phyloP scores from a whole-genome alignment of 2,329 filamentous ascomycete genomes.

The Diaporthe sp. region DNA sequence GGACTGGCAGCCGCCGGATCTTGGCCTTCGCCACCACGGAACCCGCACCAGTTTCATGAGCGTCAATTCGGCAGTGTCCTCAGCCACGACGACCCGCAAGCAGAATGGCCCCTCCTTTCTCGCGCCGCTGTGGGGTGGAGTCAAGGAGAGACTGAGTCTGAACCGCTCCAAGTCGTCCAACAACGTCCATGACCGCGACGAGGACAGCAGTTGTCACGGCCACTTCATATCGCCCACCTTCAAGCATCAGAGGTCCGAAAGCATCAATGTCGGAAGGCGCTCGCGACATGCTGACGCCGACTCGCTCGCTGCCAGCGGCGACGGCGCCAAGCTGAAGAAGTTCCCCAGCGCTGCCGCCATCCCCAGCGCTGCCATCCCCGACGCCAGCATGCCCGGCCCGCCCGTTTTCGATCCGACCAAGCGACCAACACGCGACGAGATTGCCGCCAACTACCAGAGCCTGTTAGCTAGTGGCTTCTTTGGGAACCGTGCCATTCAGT shows the following conservation, averaged over 20 bases:
- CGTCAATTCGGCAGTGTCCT: conserved; percentile 14
- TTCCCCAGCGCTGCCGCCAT: conserved; percentile 28
- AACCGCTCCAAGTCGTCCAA: conserved; percentile 45
- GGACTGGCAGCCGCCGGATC: conserved; percentile 41
- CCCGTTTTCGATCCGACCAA: conserved; percentile 42
- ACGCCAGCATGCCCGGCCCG: conserved; percentile 7
- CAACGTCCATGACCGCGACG: conserved; percentile 43
- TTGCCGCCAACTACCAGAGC: conserved; percentile 69
- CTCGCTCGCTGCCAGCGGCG: neutral
- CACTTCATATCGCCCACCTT: conserved; percentile 37
- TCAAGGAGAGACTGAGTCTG: conserved; percentile 49
- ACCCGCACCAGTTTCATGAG: conserved; percentile 36
- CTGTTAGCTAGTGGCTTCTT: conserved; percentile 72
- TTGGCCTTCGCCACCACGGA: conserved; percentile 15
- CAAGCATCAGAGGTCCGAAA: conserved; percentile 42
- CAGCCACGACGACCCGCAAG: conserved; percentile 19
- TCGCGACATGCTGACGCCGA: neutral
- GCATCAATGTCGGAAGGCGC: conserved; percentile 27
- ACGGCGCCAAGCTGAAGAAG: conserved; percentile 29
- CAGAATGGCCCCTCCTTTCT: conserved; percentile 44
- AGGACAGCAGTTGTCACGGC: conserved; percentile 14
- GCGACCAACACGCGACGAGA: conserved; percentile 62
- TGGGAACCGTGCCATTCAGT: conserved; percentile 69
- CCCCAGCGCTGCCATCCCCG: conserved; percentile 3
- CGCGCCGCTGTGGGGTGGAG: conserved; percentile 51